Conservation (phyloP, 495 filamentous ascomycete genomes). For the Hypomontagnella monticulosa region DNA sequence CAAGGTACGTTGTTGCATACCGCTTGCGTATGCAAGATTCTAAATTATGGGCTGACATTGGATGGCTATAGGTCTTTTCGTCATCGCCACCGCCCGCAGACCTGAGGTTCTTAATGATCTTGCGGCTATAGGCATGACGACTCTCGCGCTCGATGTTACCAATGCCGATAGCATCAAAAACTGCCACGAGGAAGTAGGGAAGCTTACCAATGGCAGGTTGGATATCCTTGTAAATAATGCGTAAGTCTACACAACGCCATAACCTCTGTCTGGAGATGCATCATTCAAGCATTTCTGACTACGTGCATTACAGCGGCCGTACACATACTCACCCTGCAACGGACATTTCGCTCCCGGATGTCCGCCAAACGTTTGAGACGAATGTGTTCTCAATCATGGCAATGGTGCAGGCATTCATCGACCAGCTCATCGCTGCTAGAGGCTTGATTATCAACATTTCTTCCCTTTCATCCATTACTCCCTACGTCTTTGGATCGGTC, state of each 20-base stretch:
- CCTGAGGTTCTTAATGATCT: slow-evolving; percentile 56
- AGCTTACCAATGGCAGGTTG: slow-evolving; percentile 65
- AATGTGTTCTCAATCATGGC: slow-evolving; percentile 69
- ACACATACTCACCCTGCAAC: slow-evolving; percentile 62
- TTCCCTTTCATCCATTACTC: slow-evolving; percentile 58
- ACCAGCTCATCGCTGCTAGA: slow-evolving; percentile 60
- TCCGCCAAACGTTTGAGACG: slow-evolving; percentile 66
- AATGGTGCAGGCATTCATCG: slow-evolving; percentile 64
- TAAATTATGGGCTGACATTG: background rate
- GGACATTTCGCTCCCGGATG: slow-evolving; percentile 61
- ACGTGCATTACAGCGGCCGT: slow-evolving; percentile 55
- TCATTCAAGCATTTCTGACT: background rate
- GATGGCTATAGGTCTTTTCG: slow-evolving; percentile 54
- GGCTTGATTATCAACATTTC: slow-evolving; percentile 67
- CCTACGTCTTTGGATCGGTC: slow-evolving; percentile 58
- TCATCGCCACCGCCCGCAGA: slow-evolving; percentile 64
- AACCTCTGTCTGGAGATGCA: background rate
- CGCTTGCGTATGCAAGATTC: background rate
- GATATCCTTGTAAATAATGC: slow-evolving; percentile 76
- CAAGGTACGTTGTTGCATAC: slow-evolving; percentile 45
- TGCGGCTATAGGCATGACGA: slow-evolving; percentile 57
- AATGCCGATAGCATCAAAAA: slow-evolving; percentile 59
- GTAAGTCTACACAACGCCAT: slow-evolving; percentile 41
- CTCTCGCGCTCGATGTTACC: slow-evolving; percentile 61
- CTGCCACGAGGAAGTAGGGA: slow-evolving; percentile 56